phyloP scores from a whole-genome alignment of 768 basidiomycete species.

The Vararia minispora region DNA sequence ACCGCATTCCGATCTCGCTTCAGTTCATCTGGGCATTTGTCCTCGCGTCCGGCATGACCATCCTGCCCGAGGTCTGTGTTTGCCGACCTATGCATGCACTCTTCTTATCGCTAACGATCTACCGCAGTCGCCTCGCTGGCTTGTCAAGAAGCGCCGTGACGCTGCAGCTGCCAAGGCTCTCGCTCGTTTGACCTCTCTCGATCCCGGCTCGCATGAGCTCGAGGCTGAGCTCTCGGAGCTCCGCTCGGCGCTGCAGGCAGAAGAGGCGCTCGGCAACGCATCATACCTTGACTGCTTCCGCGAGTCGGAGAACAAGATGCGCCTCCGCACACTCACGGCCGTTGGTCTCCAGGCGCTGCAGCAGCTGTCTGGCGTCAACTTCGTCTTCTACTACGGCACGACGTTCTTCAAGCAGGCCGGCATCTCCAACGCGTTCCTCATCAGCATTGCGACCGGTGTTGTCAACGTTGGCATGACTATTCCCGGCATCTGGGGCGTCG shows the following conservation, averaged over 20 bases:
- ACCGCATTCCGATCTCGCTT: conserved; percentile 73
- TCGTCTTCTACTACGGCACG: conserved; percentile 40
- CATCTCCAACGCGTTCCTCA: neutral
- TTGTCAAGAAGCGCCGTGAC: conserved; percentile 49
- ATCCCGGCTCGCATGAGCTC: too few species aligned
- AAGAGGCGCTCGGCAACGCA: conserved; percentile 43
- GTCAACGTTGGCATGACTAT: conserved; percentile 31
- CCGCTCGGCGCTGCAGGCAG: conserved; percentile 64
- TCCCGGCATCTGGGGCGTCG: conserved; percentile 51
- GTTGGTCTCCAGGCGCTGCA: conserved; percentile 72
- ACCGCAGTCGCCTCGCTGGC: conserved; percentile 48
- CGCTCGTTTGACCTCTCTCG: conserved; percentile 14
- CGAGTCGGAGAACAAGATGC: conserved; percentile 52
- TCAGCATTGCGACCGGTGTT: conserved; percentile 25
- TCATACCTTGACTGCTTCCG: conserved; percentile 55
- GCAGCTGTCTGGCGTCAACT: conserved; percentile 67
- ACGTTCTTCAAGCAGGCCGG: conserved; percentile 62
- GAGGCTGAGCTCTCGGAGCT: conserved; percentile 59
- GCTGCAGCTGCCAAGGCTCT: neutral
- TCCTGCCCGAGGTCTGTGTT: conserved; percentile 41
- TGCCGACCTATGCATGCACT: neutral
- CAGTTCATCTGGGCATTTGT: conserved; percentile 73
- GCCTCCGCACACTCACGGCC: conserved; percentile 63
- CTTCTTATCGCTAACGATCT: neutral
- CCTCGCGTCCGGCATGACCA: conserved; percentile 52